Conservation (phyloP, 2,329 filamentous ascomycete genomes). For the Claviceps sp. region DNA sequence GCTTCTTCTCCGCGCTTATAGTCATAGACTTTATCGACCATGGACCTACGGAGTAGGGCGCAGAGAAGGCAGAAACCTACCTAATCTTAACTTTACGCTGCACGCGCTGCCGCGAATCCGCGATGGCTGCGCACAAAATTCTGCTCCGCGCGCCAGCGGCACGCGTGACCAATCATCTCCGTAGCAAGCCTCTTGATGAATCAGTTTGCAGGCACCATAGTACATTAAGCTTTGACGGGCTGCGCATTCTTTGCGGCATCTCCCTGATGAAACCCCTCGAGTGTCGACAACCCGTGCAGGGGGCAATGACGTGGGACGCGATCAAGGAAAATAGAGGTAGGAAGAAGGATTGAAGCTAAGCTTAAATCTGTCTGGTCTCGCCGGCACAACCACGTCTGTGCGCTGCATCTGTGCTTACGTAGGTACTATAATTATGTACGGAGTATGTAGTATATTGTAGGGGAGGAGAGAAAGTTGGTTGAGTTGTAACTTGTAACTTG, state of each 20-base stretch:
- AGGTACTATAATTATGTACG: too few species aligned
- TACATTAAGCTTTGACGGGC: not conserved
- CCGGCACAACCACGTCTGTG: not conserved
- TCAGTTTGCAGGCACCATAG: not conserved
- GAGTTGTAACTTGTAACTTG: too few species aligned
- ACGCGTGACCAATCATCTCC: not conserved
- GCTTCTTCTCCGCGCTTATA: too few species aligned
- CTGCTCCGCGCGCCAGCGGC: too few species aligned
- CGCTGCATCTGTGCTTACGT: not conserved
- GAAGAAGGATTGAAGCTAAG: constrained; percentile 7
- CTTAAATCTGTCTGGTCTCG: constrained; percentile 6
- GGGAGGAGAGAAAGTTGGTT: too few species aligned
- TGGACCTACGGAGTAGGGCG: too few species aligned
- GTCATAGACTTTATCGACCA: too few species aligned
- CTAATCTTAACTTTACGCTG: not conserved
- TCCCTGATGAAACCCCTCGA: not conserved
- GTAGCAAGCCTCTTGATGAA: not conserved
- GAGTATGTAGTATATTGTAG: too few species aligned
- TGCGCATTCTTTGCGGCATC: not conserved
- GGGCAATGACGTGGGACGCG: not conserved
- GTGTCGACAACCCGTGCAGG: too few species aligned
- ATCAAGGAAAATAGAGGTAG: not conserved
- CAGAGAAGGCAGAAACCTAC: not conserved
- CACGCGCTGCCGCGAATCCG: not conserved
- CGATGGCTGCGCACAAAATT: too few species aligned